Conservation (phyloP, 371 early-diverging fungal species). For the Fennellomyces sp. region DNA sequence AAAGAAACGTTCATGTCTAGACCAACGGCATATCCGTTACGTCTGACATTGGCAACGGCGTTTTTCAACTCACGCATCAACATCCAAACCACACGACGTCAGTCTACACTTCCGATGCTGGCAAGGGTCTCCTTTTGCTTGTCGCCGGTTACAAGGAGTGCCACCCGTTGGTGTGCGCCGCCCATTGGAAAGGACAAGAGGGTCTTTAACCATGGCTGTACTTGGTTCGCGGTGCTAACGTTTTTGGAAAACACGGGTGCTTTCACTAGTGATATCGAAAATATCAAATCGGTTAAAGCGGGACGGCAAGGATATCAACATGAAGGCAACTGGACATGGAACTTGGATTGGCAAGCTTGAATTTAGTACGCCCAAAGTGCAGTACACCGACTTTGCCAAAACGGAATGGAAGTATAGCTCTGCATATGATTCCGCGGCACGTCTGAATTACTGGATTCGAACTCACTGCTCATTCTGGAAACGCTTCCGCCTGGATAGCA, state of each 20-base stretch:
- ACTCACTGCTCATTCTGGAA: constrained; percentile 17
- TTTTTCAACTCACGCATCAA: constrained; percentile 18
- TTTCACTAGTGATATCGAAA: constrained; percentile 18
- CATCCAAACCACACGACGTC: constrained; percentile 16
- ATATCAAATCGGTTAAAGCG: constrained; percentile 7
- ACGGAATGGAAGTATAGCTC: constrained; percentile 22
- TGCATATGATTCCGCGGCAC: constrained; percentile 24
- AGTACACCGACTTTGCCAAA: constrained; percentile 15
- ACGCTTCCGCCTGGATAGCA: constrained; percentile 14
- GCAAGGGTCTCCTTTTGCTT: constrained; percentile 10
- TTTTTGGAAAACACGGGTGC: constrained; percentile 4
- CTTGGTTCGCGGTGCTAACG: constrained; percentile 22
- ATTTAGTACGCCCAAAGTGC: constrained; percentile 2
- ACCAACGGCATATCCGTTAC: neutral
- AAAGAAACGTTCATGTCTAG: neutral
- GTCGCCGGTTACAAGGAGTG: constrained; percentile 16
- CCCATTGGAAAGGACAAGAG: constrained; percentile 6
- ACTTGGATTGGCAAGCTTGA: constrained; percentile 11
- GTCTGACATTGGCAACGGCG: neutral
- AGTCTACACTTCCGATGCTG: neutral
- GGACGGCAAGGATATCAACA: constrained; percentile 11
- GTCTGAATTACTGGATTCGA: constrained; percentile 19
- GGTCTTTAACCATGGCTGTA: constrained; percentile 20
- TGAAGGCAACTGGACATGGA: constrained; percentile 3
- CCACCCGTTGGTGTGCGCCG: constrained; percentile 19